Percentiles rank a stretch among this genome's conserved stretches.
phyloP scores from a whole-genome alignment of 148 eudicot species.

The Chenopodium quinoa region DNA sequence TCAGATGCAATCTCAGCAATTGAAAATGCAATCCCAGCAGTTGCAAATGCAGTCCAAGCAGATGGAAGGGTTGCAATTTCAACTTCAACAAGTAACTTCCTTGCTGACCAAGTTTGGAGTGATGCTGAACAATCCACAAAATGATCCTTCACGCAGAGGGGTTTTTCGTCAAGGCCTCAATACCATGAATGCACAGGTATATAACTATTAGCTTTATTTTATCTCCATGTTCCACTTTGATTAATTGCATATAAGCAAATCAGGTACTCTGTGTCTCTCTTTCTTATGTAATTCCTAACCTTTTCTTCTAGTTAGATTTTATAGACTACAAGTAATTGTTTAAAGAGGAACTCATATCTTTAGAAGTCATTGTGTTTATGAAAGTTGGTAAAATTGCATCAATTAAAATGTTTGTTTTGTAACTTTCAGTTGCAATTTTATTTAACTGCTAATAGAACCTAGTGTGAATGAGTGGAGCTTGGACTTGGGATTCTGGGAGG shows the following conservation, averaged over 20 bases:
- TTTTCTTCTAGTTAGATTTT: neutral
- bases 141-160: slow-evolving; percentile 12
- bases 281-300: neutral
- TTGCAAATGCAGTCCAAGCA: slow-evolving; percentile 35
- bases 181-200: slow-evolving; percentile 24
- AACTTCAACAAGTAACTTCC: slow-evolving; percentile 36
- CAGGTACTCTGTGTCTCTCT: neutral
- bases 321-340: neutral
- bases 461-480: neutral
- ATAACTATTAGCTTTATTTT: neutral
- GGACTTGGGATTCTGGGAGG: neutral
- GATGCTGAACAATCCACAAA: slow-evolving; percentile 30
- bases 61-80: slow-evolving; percentile 34
- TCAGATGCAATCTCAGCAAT: slow-evolving; percentile 35
- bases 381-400: neutral
- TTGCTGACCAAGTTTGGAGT: slow-evolving; percentile 31
- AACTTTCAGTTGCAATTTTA: neutral
- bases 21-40: slow-evolving; percentile 34
- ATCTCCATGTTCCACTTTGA: neutral
- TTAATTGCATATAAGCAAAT: neutral
- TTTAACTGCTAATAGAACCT: neutral
- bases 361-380: neutral
- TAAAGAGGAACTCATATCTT: neutral
- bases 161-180: slow-evolving; percentile 5
- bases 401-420: neutral